A percentile compares a stretch with the other conserved stretches of the same genome.
Evolutionary conservation across 805 yeast genomes (phyloP).

Genomic region (Candida dajiaensis): DNA sequence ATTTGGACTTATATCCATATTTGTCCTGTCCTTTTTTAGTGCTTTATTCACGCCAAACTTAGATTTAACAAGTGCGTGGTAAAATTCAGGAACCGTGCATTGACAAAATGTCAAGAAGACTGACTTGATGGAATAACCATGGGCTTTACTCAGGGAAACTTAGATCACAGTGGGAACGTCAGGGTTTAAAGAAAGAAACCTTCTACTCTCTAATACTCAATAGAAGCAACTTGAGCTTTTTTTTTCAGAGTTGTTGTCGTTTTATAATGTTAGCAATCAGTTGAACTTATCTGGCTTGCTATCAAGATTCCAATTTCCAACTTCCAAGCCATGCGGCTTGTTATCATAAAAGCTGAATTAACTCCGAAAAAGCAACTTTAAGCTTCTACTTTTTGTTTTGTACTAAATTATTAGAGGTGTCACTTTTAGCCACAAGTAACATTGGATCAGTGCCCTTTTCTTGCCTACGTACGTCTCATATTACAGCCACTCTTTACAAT

Average conservation of each 20-base stretch:
- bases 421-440: not conserved
- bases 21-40: not conserved
- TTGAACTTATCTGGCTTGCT: not conserved
- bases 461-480: too few species aligned
- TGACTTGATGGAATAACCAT: too few species aligned
- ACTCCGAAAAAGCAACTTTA: not conserved
- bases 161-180: not conserved
- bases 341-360: not conserved
- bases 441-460: not conserved
- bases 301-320: not conserved
- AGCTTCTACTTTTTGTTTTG: not conserved
- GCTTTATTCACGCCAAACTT: not conserved
- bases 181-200: not conserved
- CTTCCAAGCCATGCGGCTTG: not conserved
- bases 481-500: too few species aligned
- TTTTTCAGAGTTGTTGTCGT: too few species aligned
- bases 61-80: not conserved
- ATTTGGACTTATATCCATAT: not conserved
- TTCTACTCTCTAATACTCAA: not conserved
- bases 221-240: too few species aligned
- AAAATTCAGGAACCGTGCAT: not conserved
- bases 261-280: not conserved
- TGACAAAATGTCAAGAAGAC: not conserved
- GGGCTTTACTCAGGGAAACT: too few species aligned
- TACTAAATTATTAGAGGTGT: too few species aligned